These are phyloP conservation scores for Dendryphion nanum DNA, from an alignment of 2,329 filamentous ascomycete species.

Conservation along the genomic window DNA sequence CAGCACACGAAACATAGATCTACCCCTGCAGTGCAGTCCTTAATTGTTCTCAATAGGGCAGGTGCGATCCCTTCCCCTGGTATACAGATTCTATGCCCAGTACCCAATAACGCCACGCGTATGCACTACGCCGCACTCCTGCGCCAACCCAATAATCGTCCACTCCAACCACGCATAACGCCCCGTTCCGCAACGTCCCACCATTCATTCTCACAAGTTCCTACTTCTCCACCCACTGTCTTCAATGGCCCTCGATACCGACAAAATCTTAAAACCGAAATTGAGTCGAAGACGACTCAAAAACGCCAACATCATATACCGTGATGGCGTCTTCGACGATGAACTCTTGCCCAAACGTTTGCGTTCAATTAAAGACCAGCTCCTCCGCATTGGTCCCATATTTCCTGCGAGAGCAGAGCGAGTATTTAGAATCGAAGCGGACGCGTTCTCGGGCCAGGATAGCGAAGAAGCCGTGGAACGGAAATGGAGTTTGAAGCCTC, in stretches of 20 bases:
- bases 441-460: conserved; percentile 2
- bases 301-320: not conserved
- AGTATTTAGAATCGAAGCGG: not conserved
- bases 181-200: too few relatives aligned
- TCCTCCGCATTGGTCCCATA: conserved; percentile 1
- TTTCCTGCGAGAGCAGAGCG: not conserved
- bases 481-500: conserved; percentile 2
- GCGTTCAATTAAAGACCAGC: conserved; percentile 1
- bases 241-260: not conserved
- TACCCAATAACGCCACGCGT: too few relatives aligned
- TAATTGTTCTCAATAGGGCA: too few relatives aligned
- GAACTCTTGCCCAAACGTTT: not conserved
- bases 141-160: too few relatives aligned
- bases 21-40: too few relatives aligned
- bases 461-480: not conserved
- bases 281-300: not conserved
- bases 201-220: too few relatives aligned
- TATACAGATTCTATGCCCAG: too few relatives aligned
- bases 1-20: too few relatives aligned
- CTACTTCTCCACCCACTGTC: too few relatives aligned
- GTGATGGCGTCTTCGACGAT: not conserved
- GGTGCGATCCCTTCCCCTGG: too few relatives aligned
- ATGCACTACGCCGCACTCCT: too few relatives aligned
- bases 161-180: too few relatives aligned
- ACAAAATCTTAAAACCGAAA: not conserved